Conservation (phyloP, 2,329 filamentous ascomycete genomes). For the Pseudogymnoascus sp. region DNA sequence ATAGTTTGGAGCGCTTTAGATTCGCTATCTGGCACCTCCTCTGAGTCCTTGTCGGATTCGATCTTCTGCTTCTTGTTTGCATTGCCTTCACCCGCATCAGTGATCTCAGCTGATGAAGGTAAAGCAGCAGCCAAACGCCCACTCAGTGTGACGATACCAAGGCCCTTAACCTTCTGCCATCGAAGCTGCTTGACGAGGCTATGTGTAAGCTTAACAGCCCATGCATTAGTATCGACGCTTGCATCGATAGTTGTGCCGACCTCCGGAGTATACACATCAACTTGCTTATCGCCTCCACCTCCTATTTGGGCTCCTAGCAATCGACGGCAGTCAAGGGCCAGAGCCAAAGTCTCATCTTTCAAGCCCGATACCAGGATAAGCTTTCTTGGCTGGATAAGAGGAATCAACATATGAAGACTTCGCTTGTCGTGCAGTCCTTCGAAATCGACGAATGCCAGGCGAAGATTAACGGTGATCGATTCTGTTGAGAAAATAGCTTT, state of each 20-base stretch:
- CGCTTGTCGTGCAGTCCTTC: slow-evolving; percentile 87
- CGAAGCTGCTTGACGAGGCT: slow-evolving; percentile 76
- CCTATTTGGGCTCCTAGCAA: slow-evolving; percentile 44
- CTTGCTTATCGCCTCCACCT: slow-evolving; percentile 38
- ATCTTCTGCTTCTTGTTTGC: slow-evolving; percentile 35
- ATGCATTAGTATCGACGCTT: slow-evolving; percentile 95
- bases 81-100: slow-evolving; percentile 35
- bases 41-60: slow-evolving; percentile 29
- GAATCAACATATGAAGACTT: slow-evolving; percentile 88
- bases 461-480: slow-evolving; percentile 60
- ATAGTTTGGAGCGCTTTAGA: slow-evolving; percentile 10
- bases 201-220: slow-evolving; percentile 86
- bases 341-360: slow-evolving; percentile 65
- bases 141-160: slow-evolving; percentile 89
- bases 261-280: slow-evolving; percentile 72
- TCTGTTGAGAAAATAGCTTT: slow-evolving; percentile 63
- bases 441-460: slow-evolving; percentile 85
- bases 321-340: slow-evolving; percentile 74
- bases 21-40: slow-evolving; percentile 17
- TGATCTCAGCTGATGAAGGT: slow-evolving; percentile 28
- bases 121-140: slow-evolving; percentile 55
- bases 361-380: slow-evolving; percentile 84
- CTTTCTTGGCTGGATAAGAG: slow-evolving; percentile 87
- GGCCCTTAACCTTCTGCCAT: slow-evolving; percentile 87
- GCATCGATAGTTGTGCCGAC: slow-evolving; percentile 73